Evolutionary conservation across 805 yeast species (phyloP).

Genomic region (Yarrowia keelungensis): DNA sequence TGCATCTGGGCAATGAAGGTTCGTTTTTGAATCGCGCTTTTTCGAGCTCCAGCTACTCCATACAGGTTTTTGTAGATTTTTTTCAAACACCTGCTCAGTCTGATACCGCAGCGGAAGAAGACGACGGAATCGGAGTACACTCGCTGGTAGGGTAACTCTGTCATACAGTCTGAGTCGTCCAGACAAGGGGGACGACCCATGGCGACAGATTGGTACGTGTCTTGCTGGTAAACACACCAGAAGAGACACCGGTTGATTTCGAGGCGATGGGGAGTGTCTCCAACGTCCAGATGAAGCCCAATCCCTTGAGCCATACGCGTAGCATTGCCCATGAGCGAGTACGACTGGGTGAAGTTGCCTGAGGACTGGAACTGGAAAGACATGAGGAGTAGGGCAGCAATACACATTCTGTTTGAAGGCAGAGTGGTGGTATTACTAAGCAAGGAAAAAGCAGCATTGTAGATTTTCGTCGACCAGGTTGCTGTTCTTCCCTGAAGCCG

Average conservation of each 20-base stretch:
- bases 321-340: constrained; percentile 24
- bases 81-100: constrained; percentile 10
- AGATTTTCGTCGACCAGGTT: constrained; percentile 30
- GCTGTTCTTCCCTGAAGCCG: constrained; percentile 26
- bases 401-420: constrained; percentile 15
- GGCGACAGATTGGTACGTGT: constrained; percentile 28
- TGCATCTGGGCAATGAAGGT: constrained; percentile 26
- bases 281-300: constrained; percentile 21
- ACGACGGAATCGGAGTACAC: constrained; percentile 22
- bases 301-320: constrained; percentile 31
- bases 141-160: constrained; percentile 23
- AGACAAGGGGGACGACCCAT: constrained; percentile 24
- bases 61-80: constrained; percentile 23
- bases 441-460: constrained; percentile 23
- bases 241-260: constrained; percentile 26
- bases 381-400: constrained; percentile 28
- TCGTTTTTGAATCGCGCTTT: constrained; percentile 22
- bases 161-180: constrained; percentile 30
- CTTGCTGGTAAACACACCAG: constrained; percentile 29
- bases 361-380: constrained; percentile 28
- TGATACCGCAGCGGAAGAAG: constrained; percentile 17
- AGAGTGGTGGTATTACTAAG: constrained; percentile 10
- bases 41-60: constrained; percentile 10
- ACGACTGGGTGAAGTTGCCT: constrained; percentile 17
- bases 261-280: constrained; percentile 11